phyloP scores from a whole-genome alignment of 148 eudicot genomes.

The Limonium bicolor region DNA sequence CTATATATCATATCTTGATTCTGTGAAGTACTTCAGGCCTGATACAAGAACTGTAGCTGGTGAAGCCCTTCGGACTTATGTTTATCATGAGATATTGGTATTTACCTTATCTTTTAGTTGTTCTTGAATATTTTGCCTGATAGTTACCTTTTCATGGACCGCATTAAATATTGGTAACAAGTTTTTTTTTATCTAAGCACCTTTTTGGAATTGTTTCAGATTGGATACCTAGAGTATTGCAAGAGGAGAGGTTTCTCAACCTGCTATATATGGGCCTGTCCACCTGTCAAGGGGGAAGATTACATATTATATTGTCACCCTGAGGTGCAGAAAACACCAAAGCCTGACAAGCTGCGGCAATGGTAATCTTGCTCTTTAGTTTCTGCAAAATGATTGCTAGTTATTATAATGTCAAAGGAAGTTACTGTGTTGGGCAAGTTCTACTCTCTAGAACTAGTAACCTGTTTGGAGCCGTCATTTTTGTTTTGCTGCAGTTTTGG shows the following conservation, averaged over 20 bases:
- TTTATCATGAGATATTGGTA: constrained; percentile 91
- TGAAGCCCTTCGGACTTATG: constrained; percentile 85
- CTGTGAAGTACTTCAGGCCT: constrained; percentile 84
- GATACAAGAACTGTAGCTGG: constrained; percentile 48
- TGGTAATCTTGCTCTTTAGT: constrained; percentile 34
- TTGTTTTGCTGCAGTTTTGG: too few species aligned
- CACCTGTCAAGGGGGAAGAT: constrained; percentile 71
- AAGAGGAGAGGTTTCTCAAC: constrained; percentile 75
- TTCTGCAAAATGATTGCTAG: too few species aligned
- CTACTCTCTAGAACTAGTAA: too few species aligned
- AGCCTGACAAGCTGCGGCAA: constrained; percentile 49
- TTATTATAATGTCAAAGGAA: too few species aligned
- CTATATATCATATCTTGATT: constrained; percentile 81
- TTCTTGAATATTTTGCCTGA: too few species aligned
- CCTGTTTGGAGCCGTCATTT: too few species aligned
- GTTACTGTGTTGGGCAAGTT: too few species aligned
- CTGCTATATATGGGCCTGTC: constrained; percentile 94
- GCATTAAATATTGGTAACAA: too few species aligned
- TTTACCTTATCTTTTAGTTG: too few species aligned
- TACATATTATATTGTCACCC: constrained; percentile 87
- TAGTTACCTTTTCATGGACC: too few species aligned
- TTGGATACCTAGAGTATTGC: constrained; percentile 92
- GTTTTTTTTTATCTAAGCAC: too few species aligned
- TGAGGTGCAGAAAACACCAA: constrained; percentile 65
- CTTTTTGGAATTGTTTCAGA: constrained; percentile 32